phyloP scores from a whole-genome alignment of 768 basidiomycete species.

The Macrolepiota albuminosa region DNA sequence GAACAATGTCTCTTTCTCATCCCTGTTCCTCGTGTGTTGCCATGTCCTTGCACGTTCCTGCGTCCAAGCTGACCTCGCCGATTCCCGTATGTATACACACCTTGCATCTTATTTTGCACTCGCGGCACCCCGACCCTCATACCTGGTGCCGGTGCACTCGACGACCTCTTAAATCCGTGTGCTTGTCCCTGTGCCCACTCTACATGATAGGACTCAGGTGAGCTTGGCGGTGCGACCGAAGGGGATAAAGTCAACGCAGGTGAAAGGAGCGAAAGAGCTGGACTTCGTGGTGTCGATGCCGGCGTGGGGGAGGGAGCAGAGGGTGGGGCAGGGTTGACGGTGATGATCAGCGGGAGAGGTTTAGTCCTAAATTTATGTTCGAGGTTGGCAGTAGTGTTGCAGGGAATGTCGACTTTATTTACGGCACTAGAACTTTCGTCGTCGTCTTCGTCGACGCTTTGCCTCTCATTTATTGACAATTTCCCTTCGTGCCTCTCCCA shows the following conservation, averaged over 20 bases:
- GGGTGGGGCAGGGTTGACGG: not conserved
- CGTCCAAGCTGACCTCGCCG: not conserved
- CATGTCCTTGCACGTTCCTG: not conserved
- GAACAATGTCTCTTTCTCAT: not conserved
- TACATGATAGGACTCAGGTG: not conserved
- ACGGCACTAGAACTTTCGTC: not conserved
- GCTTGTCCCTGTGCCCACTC: not conserved
- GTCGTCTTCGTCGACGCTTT: not conserved
- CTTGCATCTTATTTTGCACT: not conserved
- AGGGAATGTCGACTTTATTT: not conserved
- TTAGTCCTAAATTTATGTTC: not conserved
- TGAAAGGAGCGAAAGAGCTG: not conserved
- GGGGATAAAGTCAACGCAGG: not conserved
- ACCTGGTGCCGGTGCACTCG: not conserved
- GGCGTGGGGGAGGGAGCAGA: not conserved
- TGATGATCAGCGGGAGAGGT: not conserved
- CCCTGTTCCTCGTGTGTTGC: no score
- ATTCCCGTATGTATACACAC: not conserved
- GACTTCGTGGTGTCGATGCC: not conserved
- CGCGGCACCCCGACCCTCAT: not conserved
- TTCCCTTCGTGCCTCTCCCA: conserved; percentile 34
- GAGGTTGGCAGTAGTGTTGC: not conserved
- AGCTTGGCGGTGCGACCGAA: not conserved
- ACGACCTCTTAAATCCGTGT: not conserved
- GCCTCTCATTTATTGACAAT: not conserved